Evolutionary conservation across 1,284 basidiomycete genomes (phyloP).

Genomic region (Sanghuangporus weigelae): DNA sequence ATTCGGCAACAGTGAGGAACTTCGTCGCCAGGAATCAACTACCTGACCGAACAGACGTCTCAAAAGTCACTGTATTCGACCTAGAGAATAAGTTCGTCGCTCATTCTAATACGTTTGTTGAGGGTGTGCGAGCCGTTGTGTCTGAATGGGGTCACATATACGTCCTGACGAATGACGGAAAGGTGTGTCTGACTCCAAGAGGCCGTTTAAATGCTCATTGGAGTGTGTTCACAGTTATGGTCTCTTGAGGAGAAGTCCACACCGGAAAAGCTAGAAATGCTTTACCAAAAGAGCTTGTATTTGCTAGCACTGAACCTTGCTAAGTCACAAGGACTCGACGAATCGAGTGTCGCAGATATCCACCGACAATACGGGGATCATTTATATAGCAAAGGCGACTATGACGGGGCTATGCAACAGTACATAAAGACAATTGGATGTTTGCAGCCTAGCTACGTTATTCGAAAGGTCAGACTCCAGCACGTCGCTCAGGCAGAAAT

Average conservation of each 20-base stretch:
- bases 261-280: slow-evolving; percentile 70
- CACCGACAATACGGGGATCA: slow-evolving; percentile 89
- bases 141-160: slow-evolving; percentile 78
- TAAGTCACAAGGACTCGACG: slow-evolving; percentile 67
- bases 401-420: slow-evolving; percentile 89
- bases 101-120: slow-evolving; percentile 73
- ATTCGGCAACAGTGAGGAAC: slow-evolving; percentile 73
- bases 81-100: slow-evolving; percentile 90
- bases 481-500: background rate
- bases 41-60: slow-evolving; percentile 57
- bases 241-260: slow-evolving; percentile 79
- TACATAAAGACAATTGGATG: slow-evolving; percentile 88
- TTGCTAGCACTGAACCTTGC: slow-evolving; percentile 75
- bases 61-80: slow-evolving; percentile 88
- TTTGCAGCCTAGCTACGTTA: slow-evolving; percentile 92
- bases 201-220: background rate
- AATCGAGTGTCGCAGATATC: slow-evolving; percentile 76
- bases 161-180: slow-evolving; percentile 71
- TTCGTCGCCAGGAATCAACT: slow-evolving; percentile 50
- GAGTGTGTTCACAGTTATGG: slow-evolving; percentile 44
- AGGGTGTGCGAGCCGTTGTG: slow-evolving; percentile 77
- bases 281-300: slow-evolving; percentile 76
- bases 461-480: slow-evolving; percentile 70
- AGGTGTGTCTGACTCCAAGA: slow-evolving; percentile 38
- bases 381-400: slow-evolving; percentile 87